Percentiles rank a stretch among this genome's conserved stretches.
phyloP scores from a whole-genome alignment of 805 yeast species.

The Jamesozyma rosinii region DNA sequence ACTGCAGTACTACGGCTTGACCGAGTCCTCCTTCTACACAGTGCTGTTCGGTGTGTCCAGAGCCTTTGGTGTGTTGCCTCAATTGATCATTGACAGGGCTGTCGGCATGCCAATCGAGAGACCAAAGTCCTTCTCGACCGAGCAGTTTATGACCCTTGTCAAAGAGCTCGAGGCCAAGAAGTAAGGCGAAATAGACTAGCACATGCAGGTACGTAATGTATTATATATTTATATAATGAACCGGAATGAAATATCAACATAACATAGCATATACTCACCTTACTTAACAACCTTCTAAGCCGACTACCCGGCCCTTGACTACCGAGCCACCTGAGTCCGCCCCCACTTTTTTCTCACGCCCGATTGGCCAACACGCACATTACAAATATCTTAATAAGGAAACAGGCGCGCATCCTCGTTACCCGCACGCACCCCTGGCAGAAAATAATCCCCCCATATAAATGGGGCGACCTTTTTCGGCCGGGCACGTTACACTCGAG shows the following conservation, averaged over 20 bases:
- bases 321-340: too few species aligned
- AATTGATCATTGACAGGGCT: constrained; percentile 77
- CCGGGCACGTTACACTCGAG: too few species aligned
- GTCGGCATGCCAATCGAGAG: constrained; percentile 76
- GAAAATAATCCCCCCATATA: too few species aligned
- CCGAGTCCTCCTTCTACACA: constrained; percentile 75
- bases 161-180: constrained; percentile 24
- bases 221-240: neutral
- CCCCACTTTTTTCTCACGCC: too few species aligned
- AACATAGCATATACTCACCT: neutral
- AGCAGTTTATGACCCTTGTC: constrained; percentile 80
- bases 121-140: constrained; percentile 90
- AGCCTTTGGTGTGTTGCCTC: constrained; percentile 80
- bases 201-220: neutral
- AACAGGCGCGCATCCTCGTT: too few species aligned
- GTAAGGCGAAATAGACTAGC: neutral
- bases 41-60: constrained; percentile 81
- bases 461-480: too few species aligned
- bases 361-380: too few species aligned
- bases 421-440: too few species aligned
- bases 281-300: too few species aligned
- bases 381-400: too few species aligned
- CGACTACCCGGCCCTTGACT: too few species aligned
- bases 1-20: constrained; percentile 76
- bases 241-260: neutral